phyloP scores from a whole-genome alignment of 805 yeast genomes.

The Ogataea pignaliae region DNA sequence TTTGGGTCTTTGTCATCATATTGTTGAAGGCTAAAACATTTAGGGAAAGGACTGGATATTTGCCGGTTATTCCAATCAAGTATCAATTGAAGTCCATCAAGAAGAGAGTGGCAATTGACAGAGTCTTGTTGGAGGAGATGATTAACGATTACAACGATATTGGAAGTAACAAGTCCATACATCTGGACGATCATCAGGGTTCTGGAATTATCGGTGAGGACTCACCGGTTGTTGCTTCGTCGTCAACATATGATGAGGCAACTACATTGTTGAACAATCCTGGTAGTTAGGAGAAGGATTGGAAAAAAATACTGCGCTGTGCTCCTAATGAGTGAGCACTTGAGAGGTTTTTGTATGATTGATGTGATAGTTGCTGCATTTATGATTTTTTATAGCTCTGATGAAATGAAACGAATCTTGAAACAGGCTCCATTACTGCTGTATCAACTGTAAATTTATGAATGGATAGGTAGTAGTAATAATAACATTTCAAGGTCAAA shows the following conservation, averaged over 20 bases:
- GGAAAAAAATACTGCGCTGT: too few relatives aligned
- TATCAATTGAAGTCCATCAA: slow-evolving; percentile 56
- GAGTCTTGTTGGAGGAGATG: slow-evolving; percentile 22
- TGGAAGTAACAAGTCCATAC: slow-evolving; percentile 15
- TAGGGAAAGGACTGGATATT: slow-evolving; percentile 55
- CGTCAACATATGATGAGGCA: slow-evolving; percentile 2
- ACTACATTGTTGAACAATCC: slow-evolving; percentile 5
- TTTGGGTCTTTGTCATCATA: slow-evolving; percentile 57
- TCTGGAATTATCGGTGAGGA: background rate
- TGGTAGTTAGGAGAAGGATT: background rate
- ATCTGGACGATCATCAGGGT: background rate
- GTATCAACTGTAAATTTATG: too few relatives aligned
- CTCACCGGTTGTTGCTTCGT: background rate
- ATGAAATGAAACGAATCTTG: too few relatives aligned
- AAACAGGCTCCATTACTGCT: too few relatives aligned
- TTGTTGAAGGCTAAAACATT: slow-evolving; percentile 36
- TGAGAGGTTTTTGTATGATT: too few relatives aligned
- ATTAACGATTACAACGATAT: slow-evolving; percentile 20
- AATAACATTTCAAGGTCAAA: background rate
- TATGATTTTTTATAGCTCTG: too few relatives aligned
- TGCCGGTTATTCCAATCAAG: slow-evolving; percentile 56
- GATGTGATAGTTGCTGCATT: too few relatives aligned
- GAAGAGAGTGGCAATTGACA: slow-evolving; percentile 31
- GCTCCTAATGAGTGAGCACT: too few relatives aligned
- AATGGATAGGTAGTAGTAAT: background rate